Base-by-base conservation (phyloP, 1,284 basidiomycete species). In the Rhodotorula sp. region DNA sequence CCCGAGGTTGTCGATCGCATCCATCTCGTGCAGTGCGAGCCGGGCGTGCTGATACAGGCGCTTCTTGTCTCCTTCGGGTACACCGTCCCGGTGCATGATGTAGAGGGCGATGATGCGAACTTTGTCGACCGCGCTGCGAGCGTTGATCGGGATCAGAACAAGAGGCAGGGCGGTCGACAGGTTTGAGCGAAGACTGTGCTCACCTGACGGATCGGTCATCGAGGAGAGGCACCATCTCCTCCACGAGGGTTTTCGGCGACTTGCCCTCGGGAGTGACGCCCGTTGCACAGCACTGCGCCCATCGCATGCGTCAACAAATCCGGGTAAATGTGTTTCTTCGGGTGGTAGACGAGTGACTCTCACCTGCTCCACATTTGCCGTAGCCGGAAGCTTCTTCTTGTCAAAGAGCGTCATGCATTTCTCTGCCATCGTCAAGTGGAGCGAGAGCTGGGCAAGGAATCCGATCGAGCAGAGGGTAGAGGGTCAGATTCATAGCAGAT, bases 161-260 rank as follows among this genome's bases (percentile, higher is more conserved):
- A 5, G 21, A 38, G 28, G 60, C 58, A 43, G 34, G 28, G 4
- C 16, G 31, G 43, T 2, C 16, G 21, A 5, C n/a, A 12, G 14
- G 16, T 16, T 3, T 14, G 8, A 49, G 49, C 52, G 45, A 12
- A 12, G 0, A 3, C 5, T 23, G 80, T 87, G 78, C 81, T 15
- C 28, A 92, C 92, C 88, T 84, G 67, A 98, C 87, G 31, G 90
- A 87, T 60, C 88, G 85, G 80, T 91, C 90, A 79, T 97, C 97
- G 45, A 99, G 84, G 38, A 99, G 82, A 0, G 95, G 94, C 0
- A 99, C 95, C 95, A 99, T 98, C 80, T 99, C 94, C 81, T 99
- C 97, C 1, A 99, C 94, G 6, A 99, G 83, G 1, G 87, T 87
- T 80, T 95, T 97, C 1, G 95, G 95, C 31, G 87, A 85, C 83